A percentile compares a stretch with the other conserved stretches of the same genome.
Evolutionary conservation across 2,329 filamentous ascomycete genomes (phyloP).

Genomic region (Amesomyces nigricolor): DNA sequence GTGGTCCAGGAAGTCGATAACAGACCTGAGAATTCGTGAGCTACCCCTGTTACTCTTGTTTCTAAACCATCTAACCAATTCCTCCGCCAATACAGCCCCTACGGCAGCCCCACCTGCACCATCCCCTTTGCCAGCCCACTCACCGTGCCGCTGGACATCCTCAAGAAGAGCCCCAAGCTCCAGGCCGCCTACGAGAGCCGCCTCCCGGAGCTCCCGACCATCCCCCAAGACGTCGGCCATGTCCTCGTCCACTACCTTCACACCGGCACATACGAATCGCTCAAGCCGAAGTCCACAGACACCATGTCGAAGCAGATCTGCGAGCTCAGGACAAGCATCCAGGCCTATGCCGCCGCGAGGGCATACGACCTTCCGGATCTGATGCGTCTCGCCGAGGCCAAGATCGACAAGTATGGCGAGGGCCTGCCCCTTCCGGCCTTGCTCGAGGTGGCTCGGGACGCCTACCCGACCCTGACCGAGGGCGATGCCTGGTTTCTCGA

Average conservation of each 20-base stretch:
- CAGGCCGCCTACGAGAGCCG: conserved; percentile 24
- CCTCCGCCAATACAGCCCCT: conserved; percentile 17
- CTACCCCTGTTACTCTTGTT: background rate
- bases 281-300: conserved; percentile 22
- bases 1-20: conserved; percentile 18
- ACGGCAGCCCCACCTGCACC: conserved; percentile 25
- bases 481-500: conserved; percentile 26
- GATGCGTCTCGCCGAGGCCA: conserved; percentile 24
- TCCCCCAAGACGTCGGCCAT: conserved; percentile 25
- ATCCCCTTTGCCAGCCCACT: conserved; percentile 26
- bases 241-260: conserved; percentile 27
- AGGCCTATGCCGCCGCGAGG: conserved; percentile 24
- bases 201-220: conserved; percentile 21
- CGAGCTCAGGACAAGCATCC: conserved; percentile 27
- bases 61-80: conserved; percentile 11
- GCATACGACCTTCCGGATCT: conserved; percentile 25
- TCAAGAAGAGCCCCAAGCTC: conserved; percentile 26
- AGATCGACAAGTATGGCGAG: conserved; percentile 24
- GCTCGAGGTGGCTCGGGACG: conserved; percentile 26
- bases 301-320: conserved; percentile 21
- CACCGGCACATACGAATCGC: conserved; percentile 25
- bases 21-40: conserved; percentile 25
- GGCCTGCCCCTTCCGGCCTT: conserved; percentile 23
- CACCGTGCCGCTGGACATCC: conserved; percentile 24
- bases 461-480: conserved; percentile 25